These are phyloP conservation scores for Neopestalotiopsis sp. DNA, from an alignment of 2,329 filamentous ascomycete species.

Conservation along the genomic window DNA sequence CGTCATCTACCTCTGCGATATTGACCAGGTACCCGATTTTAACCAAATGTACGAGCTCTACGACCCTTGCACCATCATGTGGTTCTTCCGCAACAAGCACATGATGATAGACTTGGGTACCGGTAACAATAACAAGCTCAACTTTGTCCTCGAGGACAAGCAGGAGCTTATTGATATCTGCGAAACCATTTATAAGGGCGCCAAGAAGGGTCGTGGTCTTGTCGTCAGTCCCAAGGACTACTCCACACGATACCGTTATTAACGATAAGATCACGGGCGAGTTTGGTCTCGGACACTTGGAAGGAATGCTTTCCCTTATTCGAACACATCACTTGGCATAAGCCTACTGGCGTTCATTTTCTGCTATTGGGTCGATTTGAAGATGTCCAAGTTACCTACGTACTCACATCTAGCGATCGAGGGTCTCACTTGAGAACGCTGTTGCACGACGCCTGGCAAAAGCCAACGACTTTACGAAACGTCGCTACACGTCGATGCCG, in stretches of 20 bases:
- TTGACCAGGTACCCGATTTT: constrained; percentile 89
- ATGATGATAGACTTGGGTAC: constrained; percentile 99
- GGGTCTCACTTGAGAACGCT: background rate
- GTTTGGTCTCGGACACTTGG: no score
- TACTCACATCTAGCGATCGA: no score
- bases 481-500: background rate
- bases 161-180: constrained; percentile 98
- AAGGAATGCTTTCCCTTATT: no score
- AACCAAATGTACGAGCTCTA: constrained; percentile 95
- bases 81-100: constrained; percentile 97
- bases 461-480: background rate
- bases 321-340: no score
- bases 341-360: no score
- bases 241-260: constrained; percentile 37
- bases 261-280: background rate
- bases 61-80: constrained; percentile 95
- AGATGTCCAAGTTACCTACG: no score
- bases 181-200: constrained; percentile 97
- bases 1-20: constrained; percentile 91
- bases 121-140: constrained; percentile 98
- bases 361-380: no score
- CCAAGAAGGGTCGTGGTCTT: constrained; percentile 95
- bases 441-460: background rate
- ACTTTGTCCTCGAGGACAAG: constrained; percentile 96
- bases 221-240: constrained; percentile 92